phyloP scores from a whole-genome alignment of 2,329 filamentous ascomycete genomes.

The Colletotrichum melonis region DNA sequence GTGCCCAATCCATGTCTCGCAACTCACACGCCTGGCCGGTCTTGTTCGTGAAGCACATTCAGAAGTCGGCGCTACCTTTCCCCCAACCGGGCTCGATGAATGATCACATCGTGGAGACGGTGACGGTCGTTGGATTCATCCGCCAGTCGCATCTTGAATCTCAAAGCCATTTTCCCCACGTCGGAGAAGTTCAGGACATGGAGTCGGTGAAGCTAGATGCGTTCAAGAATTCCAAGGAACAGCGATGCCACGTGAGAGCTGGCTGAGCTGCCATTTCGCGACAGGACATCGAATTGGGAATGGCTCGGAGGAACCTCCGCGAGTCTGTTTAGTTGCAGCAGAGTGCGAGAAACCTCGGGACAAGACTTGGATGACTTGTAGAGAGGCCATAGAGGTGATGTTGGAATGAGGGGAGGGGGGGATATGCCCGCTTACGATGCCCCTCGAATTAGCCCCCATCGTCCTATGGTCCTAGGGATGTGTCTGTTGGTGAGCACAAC shows the following conservation, averaged over 20 bases:
- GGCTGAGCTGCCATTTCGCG: constrained; percentile 18
- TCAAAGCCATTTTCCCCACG: constrained; percentile 1
- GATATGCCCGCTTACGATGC: background rate
- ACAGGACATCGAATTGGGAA: constrained; percentile 23
- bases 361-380: background rate
- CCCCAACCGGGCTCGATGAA: background rate
- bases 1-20: background rate
- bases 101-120: background rate
- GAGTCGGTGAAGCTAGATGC: background rate
- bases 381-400: background rate
- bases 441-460: background rate
- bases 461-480: background rate
- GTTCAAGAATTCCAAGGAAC: background rate
- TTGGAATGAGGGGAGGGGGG: background rate
- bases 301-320: constrained; percentile 6
- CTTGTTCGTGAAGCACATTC: background rate
- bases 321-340: background rate
- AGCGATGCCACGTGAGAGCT: constrained; percentile 18
- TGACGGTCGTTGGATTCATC: constrained; percentile 3
- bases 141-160: constrained; percentile 25
- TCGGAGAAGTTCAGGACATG: background rate
- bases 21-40: background rate
- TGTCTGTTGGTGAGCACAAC: background rate
- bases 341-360: constrained; percentile 18
- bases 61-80: background rate